Evolutionary conservation across 352 stramenopile species (phyloP).

Genomic region (Pythium myriotylum): DNA sequence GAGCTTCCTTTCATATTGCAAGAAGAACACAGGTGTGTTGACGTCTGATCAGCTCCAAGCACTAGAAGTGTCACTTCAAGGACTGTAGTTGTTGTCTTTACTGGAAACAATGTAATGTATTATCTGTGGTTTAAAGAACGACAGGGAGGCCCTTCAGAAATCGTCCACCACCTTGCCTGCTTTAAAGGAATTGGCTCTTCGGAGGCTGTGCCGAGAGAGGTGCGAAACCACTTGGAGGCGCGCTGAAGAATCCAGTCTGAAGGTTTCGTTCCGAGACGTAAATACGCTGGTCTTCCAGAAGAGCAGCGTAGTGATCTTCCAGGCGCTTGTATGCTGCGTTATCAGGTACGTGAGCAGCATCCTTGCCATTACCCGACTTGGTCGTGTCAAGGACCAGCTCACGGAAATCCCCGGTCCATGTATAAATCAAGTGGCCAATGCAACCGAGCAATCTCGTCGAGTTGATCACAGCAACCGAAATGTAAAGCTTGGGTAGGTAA

Average conservation of each 20-base stretch:
- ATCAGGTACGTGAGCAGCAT: conserved; percentile 36
- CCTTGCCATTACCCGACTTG: conserved; percentile 55
- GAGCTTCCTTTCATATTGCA: conserved; percentile 69
- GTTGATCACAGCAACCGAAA: conserved; percentile 75
- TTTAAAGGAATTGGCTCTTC: not conserved
- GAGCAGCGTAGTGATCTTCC: conserved; percentile 71
- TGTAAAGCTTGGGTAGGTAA: conserved; percentile 75
- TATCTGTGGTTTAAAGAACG: not conserved
- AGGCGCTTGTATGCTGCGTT: conserved; percentile 58
- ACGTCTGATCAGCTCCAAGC: conserved; percentile 70
- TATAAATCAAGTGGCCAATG: conserved; percentile 76
- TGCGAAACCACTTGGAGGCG: not conserved
- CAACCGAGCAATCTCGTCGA: conserved; percentile 61
- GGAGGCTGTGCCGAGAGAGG: conserved; percentile 2
- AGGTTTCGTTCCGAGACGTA: conserved; percentile 46
- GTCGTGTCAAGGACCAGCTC: conserved; percentile 5
- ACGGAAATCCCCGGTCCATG: conserved; percentile 44
- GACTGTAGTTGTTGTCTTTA: conserved; percentile 6
- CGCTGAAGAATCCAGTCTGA: conserved; percentile 2
- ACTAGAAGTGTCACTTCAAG: conserved; percentile 52
- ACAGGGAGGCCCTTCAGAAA: not conserved
- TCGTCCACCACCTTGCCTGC: not conserved
- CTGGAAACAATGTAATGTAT: too few relatives aligned
- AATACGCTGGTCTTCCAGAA: conserved; percentile 64
- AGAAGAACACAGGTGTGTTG: conserved; percentile 59